Percentiles rank a stretch among this genome's conserved stretches.
phyloP scores from a whole-genome alignment of 176 grass and related monocot species.

The Hyparrhenia diplandra region DNA sequence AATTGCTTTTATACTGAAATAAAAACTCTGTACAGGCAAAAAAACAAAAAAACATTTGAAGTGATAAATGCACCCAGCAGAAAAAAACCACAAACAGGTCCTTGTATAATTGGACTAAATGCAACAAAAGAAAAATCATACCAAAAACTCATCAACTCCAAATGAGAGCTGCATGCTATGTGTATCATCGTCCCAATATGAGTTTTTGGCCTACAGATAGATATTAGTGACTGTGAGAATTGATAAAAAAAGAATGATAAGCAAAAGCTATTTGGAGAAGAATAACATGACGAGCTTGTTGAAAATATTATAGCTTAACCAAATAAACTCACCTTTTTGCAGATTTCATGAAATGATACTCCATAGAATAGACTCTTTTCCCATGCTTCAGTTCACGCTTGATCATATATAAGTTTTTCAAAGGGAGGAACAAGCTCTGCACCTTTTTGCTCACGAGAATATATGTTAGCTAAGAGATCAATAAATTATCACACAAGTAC shows the following conservation, averaged over 20 bases:
- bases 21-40: background rate
- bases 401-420: constrained; percentile 63
- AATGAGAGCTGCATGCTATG: constrained; percentile 84
- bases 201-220: constrained; percentile 54
- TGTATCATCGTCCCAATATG: constrained; percentile 82
- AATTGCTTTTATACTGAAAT: constrained; percentile 16
- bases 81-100: background rate
- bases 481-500: background rate
- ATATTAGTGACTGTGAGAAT: constrained; percentile 10
- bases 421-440: constrained; percentile 56
- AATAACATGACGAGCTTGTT: constrained; percentile 5
- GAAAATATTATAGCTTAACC: background rate
- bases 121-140: constrained; percentile 29
- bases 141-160: constrained; percentile 86
- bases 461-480: constrained; percentile 23
- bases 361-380: constrained; percentile 80
- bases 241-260: constrained; percentile 1
- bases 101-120: background rate
- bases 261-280: constrained; percentile 1
- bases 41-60: background rate
- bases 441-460: constrained; percentile 82
- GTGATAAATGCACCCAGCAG: constrained; percentile 5
- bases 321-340: constrained; percentile 47
- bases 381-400: constrained; percentile 86
- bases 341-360: constrained; percentile 79